Evolutionary conservation across 495 filamentous ascomycete species (phyloP).

Genomic region (Penicillium malachiteum): DNA sequence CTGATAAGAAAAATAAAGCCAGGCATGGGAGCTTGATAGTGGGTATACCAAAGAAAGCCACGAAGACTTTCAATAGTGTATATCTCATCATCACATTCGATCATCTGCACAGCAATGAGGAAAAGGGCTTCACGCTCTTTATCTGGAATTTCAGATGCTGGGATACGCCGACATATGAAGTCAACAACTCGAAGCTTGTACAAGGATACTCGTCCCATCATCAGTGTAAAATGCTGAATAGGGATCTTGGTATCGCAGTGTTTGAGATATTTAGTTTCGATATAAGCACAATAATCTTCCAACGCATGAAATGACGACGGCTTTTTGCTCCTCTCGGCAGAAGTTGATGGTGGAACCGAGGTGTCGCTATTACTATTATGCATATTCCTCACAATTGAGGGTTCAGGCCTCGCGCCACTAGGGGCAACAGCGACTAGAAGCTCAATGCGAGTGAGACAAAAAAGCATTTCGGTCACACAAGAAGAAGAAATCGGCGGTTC

Average conservation of each 20-base stretch:
- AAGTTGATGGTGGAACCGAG: neutral
- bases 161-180: constrained; percentile 15
- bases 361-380: neutral
- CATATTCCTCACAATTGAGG: constrained; percentile 1
- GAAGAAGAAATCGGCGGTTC: constrained; percentile 13
- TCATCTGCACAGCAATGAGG: constrained; percentile 47
- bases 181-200: constrained; percentile 37
- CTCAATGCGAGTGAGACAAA: constrained; percentile 36
- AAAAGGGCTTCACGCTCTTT: constrained; percentile 45
- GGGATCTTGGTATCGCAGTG: constrained; percentile 62
- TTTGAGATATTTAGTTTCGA: constrained; percentile 52
- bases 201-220: constrained; percentile 48
- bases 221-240: constrained; percentile 52
- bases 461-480: constrained; percentile 27
- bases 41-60: constrained; percentile 52
- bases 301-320: constrained; percentile 16
- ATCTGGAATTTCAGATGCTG: constrained; percentile 3
- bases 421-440: constrained; percentile 10
- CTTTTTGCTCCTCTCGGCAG: too few relatives aligned
- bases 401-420: constrained; percentile 8
- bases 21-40: constrained; percentile 51
- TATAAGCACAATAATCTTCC: constrained; percentile 45
- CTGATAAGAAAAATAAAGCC: constrained; percentile 53
- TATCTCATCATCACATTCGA: constrained; percentile 53
- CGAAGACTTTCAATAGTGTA: constrained; percentile 43